Evolutionary conservation across 768 basidiomycete genomes (phyloP), one percentile per base, ranked within the genome.

Genomic region (Russula emetica): DNA sequence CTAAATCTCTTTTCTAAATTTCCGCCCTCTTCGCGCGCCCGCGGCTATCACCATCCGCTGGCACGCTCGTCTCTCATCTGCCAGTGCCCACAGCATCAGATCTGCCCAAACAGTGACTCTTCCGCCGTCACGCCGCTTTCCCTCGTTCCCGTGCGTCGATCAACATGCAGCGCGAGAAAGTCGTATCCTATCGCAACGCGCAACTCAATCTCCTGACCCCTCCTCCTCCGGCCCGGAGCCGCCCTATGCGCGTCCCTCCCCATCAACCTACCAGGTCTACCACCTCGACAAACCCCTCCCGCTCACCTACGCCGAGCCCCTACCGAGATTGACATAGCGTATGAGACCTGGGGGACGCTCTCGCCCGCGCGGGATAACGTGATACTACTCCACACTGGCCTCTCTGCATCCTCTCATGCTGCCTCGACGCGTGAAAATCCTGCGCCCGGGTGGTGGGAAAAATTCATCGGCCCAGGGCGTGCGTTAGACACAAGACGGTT

Each of bases 321-420:
- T 96, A 0, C 83, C 1, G 77, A 85, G 8, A 87, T 94, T 69
- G 84, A 92, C 68, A 83, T 98, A 62, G 97, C 97, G 0, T 99
- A 98, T 80, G 97, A 99, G 78, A 92, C 97, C 0, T 99, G 97
- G 97, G 97, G 97, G 2, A 84, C 83, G 2, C 87, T 98, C 50
- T 90, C 90, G 26, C 78, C 88, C 0, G 69, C 77, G 8, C 82
- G 80, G 50, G 88, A 93, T 74, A 98, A 99, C 71, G 96, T 83
- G 55, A 94, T 99, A 55, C 85, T 99, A 14, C 82, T 99, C 13
- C 95, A 98, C 71, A 99, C 97, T 0, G 97, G 97, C 20, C 83
- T 99, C 3, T 95, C 92, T 13, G 97, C 95, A 0, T 95, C 93
- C 1, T 97, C 94, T 0, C 97, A 99, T 76, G 93, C 94, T 0